Evolutionary conservation across 208 protist genomes (phyloP).

Genomic region (Trypanosomatidae sp.): DNA sequence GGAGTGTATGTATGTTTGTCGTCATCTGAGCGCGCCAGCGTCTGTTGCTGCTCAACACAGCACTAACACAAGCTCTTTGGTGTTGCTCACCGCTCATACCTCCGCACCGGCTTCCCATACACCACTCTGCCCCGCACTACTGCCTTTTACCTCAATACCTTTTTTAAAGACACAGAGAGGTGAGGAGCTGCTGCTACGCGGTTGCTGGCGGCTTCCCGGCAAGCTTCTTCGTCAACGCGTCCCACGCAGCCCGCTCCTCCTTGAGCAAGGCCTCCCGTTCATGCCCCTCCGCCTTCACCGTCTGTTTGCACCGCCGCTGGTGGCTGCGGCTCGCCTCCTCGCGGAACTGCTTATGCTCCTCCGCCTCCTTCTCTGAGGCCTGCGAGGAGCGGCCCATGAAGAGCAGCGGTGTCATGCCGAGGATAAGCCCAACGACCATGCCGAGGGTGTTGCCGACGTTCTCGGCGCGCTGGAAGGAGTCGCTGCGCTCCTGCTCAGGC

Average conservation of each 20-base stretch:
- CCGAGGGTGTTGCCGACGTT: conserved; percentile 69
- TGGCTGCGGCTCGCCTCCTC: conserved; percentile 36
- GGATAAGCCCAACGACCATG: conserved; percentile 71
- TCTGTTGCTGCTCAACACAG: no score
- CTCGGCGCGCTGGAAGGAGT: conserved; percentile 35
- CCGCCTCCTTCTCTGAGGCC: conserved; percentile 28
- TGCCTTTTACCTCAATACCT: no score
- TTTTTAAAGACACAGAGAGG: neutral
- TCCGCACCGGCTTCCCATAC: no score
- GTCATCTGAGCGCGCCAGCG: no score
- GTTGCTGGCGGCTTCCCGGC: no score
- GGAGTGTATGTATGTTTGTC: no score
- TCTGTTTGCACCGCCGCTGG: conserved; percentile 16
- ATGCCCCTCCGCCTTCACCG: conserved; percentile 24
- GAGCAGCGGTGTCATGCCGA: conserved; percentile 81
- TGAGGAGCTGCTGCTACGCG: no score
- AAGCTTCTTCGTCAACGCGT: neutral
- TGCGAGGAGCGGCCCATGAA: conserved; percentile 42
- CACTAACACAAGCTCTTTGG: no score
- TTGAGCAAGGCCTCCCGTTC: conserved; percentile 15
- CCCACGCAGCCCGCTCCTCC: conserved; percentile 10
- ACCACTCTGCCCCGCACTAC: no score
- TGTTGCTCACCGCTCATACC: no score
- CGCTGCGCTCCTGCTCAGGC: conserved; percentile 43
- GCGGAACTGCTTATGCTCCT: conserved; percentile 21